Conservation (phyloP, 164 flowering plant genomes). For the Dillenia suffruticosa region DNA sequence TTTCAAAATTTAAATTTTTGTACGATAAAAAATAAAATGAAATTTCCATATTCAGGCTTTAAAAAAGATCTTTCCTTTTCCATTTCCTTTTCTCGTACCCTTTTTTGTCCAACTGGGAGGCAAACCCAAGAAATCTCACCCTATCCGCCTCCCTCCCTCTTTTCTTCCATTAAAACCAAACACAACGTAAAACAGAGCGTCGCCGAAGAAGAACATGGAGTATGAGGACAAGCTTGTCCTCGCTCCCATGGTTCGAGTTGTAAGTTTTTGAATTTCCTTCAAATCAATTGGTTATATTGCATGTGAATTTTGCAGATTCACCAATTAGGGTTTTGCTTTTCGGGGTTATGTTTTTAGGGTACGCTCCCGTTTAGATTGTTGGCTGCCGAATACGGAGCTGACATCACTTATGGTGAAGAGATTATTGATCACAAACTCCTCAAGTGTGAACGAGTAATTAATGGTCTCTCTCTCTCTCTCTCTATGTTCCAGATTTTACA, state of each 20-base stretch:
- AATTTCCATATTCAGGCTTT: no score
- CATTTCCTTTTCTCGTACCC: no score
- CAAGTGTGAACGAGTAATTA: conserved; percentile 70
- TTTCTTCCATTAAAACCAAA: no score
- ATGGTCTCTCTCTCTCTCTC: conserved; percentile 39
- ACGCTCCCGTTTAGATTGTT: conserved; percentile 78
- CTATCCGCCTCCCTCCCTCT: no score
- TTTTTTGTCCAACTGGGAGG: no score
- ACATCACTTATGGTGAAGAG: conserved; percentile 91
- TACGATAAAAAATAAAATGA: no score
- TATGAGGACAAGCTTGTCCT: conserved; percentile 77
- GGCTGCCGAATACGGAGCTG: conserved; percentile 87
- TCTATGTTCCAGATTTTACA: no score
- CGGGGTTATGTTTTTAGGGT: conserved; percentile 39
- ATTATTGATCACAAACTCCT: conserved; percentile 84
- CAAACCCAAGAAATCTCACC: no score
- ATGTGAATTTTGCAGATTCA: not conserved
- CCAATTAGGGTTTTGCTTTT: not conserved
- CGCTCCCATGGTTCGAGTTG: conserved; percentile 99
- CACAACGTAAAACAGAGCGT: no score
- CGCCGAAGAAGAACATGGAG: conserved; percentile 39
- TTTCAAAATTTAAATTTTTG: no score
- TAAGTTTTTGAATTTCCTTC: conserved; percentile 31
- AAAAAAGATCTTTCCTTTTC: no score
- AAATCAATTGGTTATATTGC: not conserved